Evolutionary conservation across 164 flowering plant genomes (phyloP), one percentile per base, ranked within the genome.

Genomic region (Vitis amurensis): DNA sequence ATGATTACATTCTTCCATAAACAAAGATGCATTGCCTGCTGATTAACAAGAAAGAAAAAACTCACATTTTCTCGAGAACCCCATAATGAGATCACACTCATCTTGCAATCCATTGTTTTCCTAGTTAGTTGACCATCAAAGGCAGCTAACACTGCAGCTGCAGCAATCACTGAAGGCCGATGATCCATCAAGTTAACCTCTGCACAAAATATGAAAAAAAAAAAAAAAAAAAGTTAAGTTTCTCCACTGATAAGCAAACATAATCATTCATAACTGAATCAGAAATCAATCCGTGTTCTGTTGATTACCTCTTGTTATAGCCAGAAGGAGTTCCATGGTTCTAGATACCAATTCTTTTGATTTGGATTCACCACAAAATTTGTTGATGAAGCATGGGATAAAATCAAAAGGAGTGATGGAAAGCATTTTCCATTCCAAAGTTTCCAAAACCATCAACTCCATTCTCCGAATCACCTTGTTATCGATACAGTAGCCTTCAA

Each of bases 131-230:
- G 51, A 61, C 14, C 48, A 76, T 78, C 76, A 27, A 16, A 67
- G n/a, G 85, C 82, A 50, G 77, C 82, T 59, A 85, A 71, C 1
- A 66, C 82, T 17, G 93, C 88, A 2, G 93, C 91, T 0, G 82
- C 85, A 15, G 97, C 93, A 48, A 91, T 70, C 5, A 77, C 63
- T 8, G 93, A 88, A 7, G 93, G 94, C 15, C 86, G 77, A 77
- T 79, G 71, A 69, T 82, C 83, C 66, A 70, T 65, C 62, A 77
- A 56, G 68, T 72, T 82, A 31, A 79, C 74, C 65, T 79, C 94
- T 91, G 76, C 60, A 78, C 15, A 59, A 37, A 68, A 73, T 6
- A 2, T 8, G 8, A 31, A 57, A 76, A 17, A 23, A 50, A 10
- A 47, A 10, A 47, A 31, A 63, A 10, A 55, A 23, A 23, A 23